Percentiles rank a stretch among this genome's conserved stretches.
Evolutionary conservation across 2,329 filamentous ascomycete species (phyloP).

Genomic region (Fusarium bactridioides): DNA sequence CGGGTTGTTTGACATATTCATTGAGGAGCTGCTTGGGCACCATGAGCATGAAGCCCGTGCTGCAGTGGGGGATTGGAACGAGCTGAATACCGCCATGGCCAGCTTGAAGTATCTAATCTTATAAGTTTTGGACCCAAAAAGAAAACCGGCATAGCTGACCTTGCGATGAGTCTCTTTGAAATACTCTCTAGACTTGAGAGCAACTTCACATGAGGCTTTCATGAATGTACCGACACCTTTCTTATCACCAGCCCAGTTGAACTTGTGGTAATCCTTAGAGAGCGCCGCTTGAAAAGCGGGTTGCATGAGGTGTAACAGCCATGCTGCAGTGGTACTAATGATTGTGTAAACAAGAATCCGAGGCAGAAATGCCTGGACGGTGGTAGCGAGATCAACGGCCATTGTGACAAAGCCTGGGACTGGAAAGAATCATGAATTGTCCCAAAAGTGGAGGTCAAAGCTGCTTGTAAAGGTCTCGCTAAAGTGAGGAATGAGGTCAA

Average conservation of each 20-base stretch:
- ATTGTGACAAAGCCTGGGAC: background rate
- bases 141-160: background rate
- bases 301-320: slow-evolving; percentile 14
- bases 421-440: background rate
- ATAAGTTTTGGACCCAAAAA: background rate
- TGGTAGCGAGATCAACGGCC: background rate
- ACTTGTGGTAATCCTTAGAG: slow-evolving; percentile 2
- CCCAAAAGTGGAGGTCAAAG: background rate
- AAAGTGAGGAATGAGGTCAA: background rate
- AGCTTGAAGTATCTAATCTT: slow-evolving; percentile 1
- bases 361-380: background rate
- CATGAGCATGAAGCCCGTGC: slow-evolving; percentile 23
- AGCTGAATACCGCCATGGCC: slow-evolving; percentile 15
- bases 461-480: background rate
- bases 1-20: slow-evolving; percentile 20
- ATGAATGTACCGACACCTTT: slow-evolving; percentile 11
- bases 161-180: slow-evolving; percentile 14
- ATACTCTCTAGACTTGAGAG: slow-evolving; percentile 7
- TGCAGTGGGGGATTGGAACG: slow-evolving; percentile 21
- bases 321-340: slow-evolving; percentile 9
- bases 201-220: slow-evolving; percentile 17
- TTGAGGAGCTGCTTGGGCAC: slow-evolving; percentile 16
- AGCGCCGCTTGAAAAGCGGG: slow-evolving; percentile 15
- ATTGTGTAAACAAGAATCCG: slow-evolving; percentile 5
- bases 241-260: slow-evolving; percentile 18